Evolutionary conservation across 768 basidiomycete genomes (phyloP), one percentile per base, ranked within the genome.

Genomic region (Serendipita sp.): DNA sequence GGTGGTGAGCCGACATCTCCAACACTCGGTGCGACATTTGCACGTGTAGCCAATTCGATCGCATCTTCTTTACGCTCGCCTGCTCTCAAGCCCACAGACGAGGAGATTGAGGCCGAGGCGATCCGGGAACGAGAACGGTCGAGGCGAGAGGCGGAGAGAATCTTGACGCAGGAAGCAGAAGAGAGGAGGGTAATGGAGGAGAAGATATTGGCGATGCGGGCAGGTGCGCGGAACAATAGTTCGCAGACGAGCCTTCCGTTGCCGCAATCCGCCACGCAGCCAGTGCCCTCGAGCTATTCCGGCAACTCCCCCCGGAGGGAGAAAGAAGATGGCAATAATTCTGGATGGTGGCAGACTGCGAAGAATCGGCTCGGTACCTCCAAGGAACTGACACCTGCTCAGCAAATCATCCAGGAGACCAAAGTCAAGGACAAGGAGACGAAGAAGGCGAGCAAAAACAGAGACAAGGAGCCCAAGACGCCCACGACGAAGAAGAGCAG

Each of bases 351-450:
- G 86, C 72, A 79, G 11, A 76, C 81, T 2, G 82, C 88, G 20
- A 90, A 87, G 77, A 81, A 81, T 66, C 82, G 75, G 66, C 77
- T 92, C 9, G 89, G 88, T 0, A 87, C 89, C 2, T 85, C 85
- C 13, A 91, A 90, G 67, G 83, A 83, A 11, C 81, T 88, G n/a
- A 91, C 90, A 0, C 88, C 89, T 7, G 89, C 90, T 0, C 89
- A 91, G 68, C 88, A 89, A 67, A 77, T 92, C 61, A 83, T 90
- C 53, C 77, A 79, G 63, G 88, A 91, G 5, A 75, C 86, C 17
- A 88, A 90, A 69, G 75, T 79, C 20, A 77, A 81, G 44, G 81
- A 85, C 62, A 84, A 82, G 68, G 70, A 67, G 69, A 70, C 63
- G 63, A 61, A 61, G 61, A 61, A 62, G 50, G 33, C 30, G 41